Base-by-base conservation (phyloP, 352 stramenopile genomes). In the Phytopythium montanum region DNA sequence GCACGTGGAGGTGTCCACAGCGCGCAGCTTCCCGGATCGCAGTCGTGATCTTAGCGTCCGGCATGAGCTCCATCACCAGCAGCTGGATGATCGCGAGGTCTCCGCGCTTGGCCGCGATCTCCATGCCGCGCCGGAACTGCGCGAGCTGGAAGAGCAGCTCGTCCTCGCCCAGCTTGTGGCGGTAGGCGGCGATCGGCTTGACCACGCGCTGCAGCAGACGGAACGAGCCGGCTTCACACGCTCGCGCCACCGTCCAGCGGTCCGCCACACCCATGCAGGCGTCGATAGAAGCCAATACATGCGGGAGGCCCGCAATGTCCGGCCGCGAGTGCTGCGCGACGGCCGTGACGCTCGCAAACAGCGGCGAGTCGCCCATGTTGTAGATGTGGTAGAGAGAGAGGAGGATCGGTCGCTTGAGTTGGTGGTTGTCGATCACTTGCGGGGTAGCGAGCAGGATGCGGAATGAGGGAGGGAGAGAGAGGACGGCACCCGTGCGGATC, bases 1-100 rank as follows among this genome's bases (percentile, higher is more conserved):
- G 29, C 26, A 76, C 62, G 19, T 68, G 52, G 14, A 74, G 19
- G 38, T 72, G 60, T 14, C 68, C 71, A 13, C 50, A 25, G n/a
- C 23, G 39, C 16, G 68, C 70, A 0, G 70, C 70, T 6, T 42
- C 48, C 10, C 56, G 13, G 13, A 42, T 39, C 18, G 64, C 54
- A 5, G 62, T 52, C 12, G 39, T 56, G 21, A 59, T 60, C 5
- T 16, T 42, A 50, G 36, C 59, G 39, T 54, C 45, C 19, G 58
- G 45, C 28, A 39, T 10, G 25, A 48, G 26, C 53, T 33, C 19
- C 23, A 26, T 54, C 36, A 29, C 54, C 25, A 73, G 19, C 62
- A 56, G 60, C 41, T 42, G 19, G 21, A 57, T 18, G 9, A 38
- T 26, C 34, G 21, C 21, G n/a, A 57, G n/a, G 34, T 57, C 52